Conservation (phyloP, 2,329 filamentous ascomycete genomes). For the Sporothrix humicola region DNA sequence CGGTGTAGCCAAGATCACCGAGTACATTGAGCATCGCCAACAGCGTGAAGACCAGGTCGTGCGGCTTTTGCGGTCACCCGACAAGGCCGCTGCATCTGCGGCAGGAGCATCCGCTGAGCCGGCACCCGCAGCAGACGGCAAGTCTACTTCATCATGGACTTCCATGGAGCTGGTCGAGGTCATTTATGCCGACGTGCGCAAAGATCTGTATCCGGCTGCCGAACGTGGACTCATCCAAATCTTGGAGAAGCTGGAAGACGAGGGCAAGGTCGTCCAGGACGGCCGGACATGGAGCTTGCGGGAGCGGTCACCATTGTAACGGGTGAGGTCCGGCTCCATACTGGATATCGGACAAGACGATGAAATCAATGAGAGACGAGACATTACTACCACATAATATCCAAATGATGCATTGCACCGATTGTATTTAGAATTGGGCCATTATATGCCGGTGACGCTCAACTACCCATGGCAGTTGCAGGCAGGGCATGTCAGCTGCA, state of each 20-base stretch:
- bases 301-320: constrained; percentile 51
- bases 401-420: background rate
- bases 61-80: constrained; percentile 59
- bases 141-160: constrained; percentile 58
- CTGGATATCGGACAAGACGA: background rate
- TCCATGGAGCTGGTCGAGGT: constrained; percentile 84
- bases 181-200: constrained; percentile 81
- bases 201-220: constrained; percentile 76
- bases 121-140: background rate
- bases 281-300: constrained; percentile 53
- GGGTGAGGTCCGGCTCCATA: background rate
- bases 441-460: too few species aligned
- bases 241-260: constrained; percentile 74
- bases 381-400: background rate
- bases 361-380: background rate
- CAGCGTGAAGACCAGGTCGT: constrained; percentile 81
- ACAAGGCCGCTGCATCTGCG: background rate
- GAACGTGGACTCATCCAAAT: constrained; percentile 78
- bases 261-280: constrained; percentile 65
- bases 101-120: background rate
- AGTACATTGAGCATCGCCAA: constrained; percentile 83
- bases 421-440: background rate
- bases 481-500: too few species aligned
- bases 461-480: too few species aligned
- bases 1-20: constrained; percentile 71